phyloP scores from a whole-genome alignment of 805 yeast species.

The Wickerhamomyces ciferrii region DNA sequence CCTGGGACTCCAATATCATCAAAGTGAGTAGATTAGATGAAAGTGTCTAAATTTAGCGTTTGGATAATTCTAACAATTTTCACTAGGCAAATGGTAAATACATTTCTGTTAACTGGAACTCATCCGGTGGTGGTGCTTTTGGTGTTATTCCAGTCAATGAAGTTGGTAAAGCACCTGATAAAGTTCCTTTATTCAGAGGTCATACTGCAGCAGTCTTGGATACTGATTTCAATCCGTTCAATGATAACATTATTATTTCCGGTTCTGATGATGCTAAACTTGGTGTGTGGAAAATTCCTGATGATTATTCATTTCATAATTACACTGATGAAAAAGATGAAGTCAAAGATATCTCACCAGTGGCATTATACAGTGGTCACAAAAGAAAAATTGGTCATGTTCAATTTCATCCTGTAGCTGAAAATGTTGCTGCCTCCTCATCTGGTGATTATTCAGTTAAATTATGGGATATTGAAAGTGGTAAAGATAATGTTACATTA shows the following conservation, averaged over 20 bases:
- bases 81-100: conserved; percentile 75
- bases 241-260: conserved; percentile 68
- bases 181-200: conserved; percentile 90
- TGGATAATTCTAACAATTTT: background rate
- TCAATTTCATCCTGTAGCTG: conserved; percentile 82
- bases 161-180: conserved; percentile 90
- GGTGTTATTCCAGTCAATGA: conserved; percentile 86
- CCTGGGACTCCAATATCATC: conserved; percentile 92
- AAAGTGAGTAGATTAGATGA: conserved; percentile 30
- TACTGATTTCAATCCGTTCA: conserved; percentile 92
- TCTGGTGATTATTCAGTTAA: conserved; percentile 89
- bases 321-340: conserved; percentile 50
- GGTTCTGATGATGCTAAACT: conserved; percentile 81
- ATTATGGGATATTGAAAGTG: conserved; percentile 82
- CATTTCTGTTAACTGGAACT: conserved; percentile 84
- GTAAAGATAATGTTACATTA: conserved; percentile 64
- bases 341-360: conserved; percentile 66
- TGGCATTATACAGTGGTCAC: conserved; percentile 75
- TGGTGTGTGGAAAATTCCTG: conserved; percentile 85
- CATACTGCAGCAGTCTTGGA: conserved; percentile 94
- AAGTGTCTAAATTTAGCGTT: background rate
- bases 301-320: conserved; percentile 66
- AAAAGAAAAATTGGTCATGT: conserved; percentile 92
- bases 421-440: conserved; percentile 81
- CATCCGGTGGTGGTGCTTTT: conserved; percentile 97